Base-by-base conservation (phyloP, 176 grass and related monocot genomes). In the Metroxylon sagu region DNA sequence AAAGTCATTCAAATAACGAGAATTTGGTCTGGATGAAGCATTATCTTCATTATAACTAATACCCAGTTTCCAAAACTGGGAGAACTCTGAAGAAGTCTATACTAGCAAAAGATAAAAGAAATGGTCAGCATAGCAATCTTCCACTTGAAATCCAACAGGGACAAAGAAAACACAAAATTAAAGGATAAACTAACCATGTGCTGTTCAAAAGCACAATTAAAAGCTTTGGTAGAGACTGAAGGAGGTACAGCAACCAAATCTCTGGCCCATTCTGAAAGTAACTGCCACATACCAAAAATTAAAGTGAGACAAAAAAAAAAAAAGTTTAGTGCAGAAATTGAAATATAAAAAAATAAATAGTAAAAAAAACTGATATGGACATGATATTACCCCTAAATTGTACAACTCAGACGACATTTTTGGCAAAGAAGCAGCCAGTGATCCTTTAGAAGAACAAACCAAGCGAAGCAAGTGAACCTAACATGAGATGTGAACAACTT, bases 1-100 rank as follows among this genome's bases (percentile, higher is more conserved):
- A 67, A 96, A 96, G 85, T 96, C 92, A 83, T 82, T 96, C 48
- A 85, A 64, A 68, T 96, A 96, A 56, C 92, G 87, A 16, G 92
- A 96, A 80, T 85, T 96, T 63, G 83, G 70, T 80, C 58, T 88
- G 58, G 92, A 82, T 50, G 83, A 87, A 65, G 69, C 29, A 56
- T 48, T 71, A n/a, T 78, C 75, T 18, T 51, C 60, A 57, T 26
- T 54, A 58, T 52, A 70, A 70, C 57, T 74, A 80, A 68, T 70
- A 54, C 80, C 91, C 61, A 71, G 55, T 74, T 82, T 87, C 80
- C 87, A 90, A 78, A 96, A 82, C 57, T 85, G 53, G 39, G 81
- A 81, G 54, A 82, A 90, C 23, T 79, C 78, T 4, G 92, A 87
- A 64, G 87, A 96, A 18, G 78, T 68, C 92, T 96, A 77, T 74